Evolutionary conservation across 2,329 filamentous ascomycete species (phyloP).

Genomic region (Penicillium frequentans): DNA sequence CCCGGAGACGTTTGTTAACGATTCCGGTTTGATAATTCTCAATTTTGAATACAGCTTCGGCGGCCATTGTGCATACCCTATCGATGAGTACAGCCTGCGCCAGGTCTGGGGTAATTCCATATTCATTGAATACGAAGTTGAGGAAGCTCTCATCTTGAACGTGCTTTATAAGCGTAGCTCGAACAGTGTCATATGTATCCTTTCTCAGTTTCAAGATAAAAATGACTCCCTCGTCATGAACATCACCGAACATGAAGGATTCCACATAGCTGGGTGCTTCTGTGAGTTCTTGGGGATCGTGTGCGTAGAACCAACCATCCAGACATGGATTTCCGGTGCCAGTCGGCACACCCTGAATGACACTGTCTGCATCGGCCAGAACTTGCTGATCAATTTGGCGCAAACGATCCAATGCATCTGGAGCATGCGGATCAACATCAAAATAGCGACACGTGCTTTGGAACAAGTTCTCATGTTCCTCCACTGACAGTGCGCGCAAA

Average conservation of each 20-base stretch:
- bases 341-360: constrained; percentile 8
- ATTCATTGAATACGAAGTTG: background rate
- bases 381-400: constrained; percentile 8
- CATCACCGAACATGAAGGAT: constrained; percentile 9
- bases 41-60: constrained; percentile 8
- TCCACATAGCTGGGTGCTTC: constrained; percentile 3
- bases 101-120: constrained; percentile 4
- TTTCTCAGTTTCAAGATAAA: constrained; percentile 7
- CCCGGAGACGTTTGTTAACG: constrained; percentile 5
- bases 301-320: constrained; percentile 14
- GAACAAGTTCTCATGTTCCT: constrained; percentile 7
- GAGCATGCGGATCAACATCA: constrained; percentile 1
- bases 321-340: constrained; percentile 11
- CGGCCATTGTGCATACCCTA: constrained; percentile 4
- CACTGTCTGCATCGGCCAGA: constrained; percentile 10
- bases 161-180: constrained; percentile 3
- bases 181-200: constrained; percentile 6
- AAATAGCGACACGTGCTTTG: constrained; percentile 8
- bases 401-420: constrained; percentile 9
- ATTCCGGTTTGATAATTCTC: constrained; percentile 6
- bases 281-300: constrained; percentile 1
- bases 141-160: constrained; percentile 5
- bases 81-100: background rate
- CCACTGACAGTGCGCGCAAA: background rate
- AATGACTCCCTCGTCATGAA: constrained; percentile 12